Percentiles rank a stretch among this genome's conserved stretches.
Conservation (phyloP, 2,329 filamentous ascomycete species). For the Alternaria triticimaculans region DNA sequence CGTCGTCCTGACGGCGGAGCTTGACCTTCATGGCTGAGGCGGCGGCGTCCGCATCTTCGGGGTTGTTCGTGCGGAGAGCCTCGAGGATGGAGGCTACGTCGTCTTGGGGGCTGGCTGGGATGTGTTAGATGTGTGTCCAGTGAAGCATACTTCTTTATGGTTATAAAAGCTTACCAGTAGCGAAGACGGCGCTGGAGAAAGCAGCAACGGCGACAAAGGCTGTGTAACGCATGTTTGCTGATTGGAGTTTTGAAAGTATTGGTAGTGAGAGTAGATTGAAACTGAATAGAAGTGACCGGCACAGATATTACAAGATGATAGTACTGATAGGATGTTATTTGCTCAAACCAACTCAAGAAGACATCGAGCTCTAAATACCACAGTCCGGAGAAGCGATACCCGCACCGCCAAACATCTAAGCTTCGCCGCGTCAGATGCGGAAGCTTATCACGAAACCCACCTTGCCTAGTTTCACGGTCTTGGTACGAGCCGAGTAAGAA, state of each 20-base stretch:
- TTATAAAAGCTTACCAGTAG: conserved; percentile 19
- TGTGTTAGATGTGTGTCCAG: neutral
- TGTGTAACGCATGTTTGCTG: conserved; percentile 38
- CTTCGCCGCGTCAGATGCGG: conserved; percentile 20
- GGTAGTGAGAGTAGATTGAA: neutral
- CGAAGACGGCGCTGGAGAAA: conserved; percentile 38
- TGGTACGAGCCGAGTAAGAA: conserved; percentile 2
- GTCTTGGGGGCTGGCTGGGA: conserved; percentile 25
- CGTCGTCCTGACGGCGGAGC: conserved; percentile 30
- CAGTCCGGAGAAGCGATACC: neutral
- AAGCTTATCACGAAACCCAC: conserved; percentile 30
- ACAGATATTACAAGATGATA: conserved; percentile 30
- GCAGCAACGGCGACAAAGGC: conserved; percentile 31
- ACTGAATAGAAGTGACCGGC: conserved; percentile 37
- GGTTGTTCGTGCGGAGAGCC: conserved; percentile 37
- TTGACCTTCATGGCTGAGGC: conserved; percentile 35
- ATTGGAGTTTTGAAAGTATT: conserved; percentile 6
- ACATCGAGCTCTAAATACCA: conserved; percentile 1
- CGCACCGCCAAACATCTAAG: conserved; percentile 12
- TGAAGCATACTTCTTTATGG: neutral
- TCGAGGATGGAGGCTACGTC: conserved; percentile 37
- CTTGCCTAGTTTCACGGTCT: conserved; percentile 33
- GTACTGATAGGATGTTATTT: conserved; percentile 8
- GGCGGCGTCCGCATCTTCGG: conserved; percentile 34
- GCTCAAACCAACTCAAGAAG: conserved; percentile 7